These are phyloP conservation scores for Blumeria graminis DNA, from an alignment of 2,329 filamentous ascomycete species.

Conservation along the genomic window DNA sequence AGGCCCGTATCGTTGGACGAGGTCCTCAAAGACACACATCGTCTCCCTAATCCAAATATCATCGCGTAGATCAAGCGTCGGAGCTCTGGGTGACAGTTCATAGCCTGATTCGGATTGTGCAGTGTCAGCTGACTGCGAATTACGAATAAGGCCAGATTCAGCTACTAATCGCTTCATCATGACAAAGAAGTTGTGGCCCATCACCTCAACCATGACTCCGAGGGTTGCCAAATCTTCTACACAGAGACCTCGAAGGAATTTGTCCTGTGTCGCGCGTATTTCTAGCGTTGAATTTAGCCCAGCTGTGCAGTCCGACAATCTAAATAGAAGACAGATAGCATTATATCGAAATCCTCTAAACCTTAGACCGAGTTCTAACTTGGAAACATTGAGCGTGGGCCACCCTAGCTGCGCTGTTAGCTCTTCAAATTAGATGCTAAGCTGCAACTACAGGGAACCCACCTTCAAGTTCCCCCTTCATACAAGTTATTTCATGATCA, in stretches of 20 bases:
- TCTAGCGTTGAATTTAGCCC: conserved; percentile 3
- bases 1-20: conserved; percentile 9
- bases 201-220: conserved; percentile 9
- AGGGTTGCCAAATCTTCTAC: conserved; percentile 7
- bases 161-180: conserved; percentile 5
- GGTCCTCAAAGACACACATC: conserved; percentile 12
- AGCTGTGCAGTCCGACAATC: conserved; percentile 8
- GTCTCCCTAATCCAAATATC: conserved; percentile 8
- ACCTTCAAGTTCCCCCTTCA: conserved; percentile 4
- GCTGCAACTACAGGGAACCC: neutral
- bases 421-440: neutral
- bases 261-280: conserved; percentile 6
- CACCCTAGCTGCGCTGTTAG: conserved; percentile 3
- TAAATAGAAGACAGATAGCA: conserved; percentile 7
- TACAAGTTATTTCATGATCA: conserved; percentile 8
- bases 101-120: neutral
- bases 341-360: conserved; percentile 5
- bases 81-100: neutral
- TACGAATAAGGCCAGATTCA: neutral
- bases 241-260: conserved; percentile 7
- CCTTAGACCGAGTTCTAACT: conserved; percentile 3
- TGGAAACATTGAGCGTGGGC: conserved; percentile 7
- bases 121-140: neutral
- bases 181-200: conserved; percentile 10
- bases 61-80: conserved; percentile 1